Conservation (phyloP, 2,329 filamentous ascomycete genomes). For the Aspergillus latus region DNA sequence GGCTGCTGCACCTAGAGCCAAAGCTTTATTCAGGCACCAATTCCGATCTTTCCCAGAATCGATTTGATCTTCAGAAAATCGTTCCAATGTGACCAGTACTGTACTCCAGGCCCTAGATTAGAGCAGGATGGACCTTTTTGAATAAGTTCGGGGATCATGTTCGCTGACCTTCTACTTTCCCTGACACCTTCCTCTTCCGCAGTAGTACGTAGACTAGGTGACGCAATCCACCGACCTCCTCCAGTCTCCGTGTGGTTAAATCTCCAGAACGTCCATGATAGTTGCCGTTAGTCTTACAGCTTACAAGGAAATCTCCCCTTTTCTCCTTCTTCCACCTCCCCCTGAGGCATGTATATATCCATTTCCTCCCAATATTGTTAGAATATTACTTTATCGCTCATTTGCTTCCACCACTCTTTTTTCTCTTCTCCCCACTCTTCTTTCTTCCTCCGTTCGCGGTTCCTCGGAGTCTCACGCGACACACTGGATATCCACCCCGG, state of each 20-base stretch:
- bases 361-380: constrained; percentile 1
- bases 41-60: not conserved
- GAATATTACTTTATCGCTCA: not conserved
- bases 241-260: not conserved
- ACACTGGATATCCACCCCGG: not conserved
- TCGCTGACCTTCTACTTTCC: not conserved
- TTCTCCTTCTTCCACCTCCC: not conserved
- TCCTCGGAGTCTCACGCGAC: constrained; percentile 11
- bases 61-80: not conserved
- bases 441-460: not conserved
- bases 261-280: constrained; percentile 7
- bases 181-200: not conserved
- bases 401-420: not conserved
- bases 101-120: not conserved
- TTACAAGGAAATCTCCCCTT: not conserved
- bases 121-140: not conserved
- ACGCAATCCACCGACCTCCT: constrained; percentile 9
- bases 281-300: not conserved
- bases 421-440: not conserved
- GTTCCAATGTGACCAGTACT: not conserved
- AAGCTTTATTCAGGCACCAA: not conserved
- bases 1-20: not conserved
- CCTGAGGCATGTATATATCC: constrained; percentile 2
- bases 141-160: no score
- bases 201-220: constrained; percentile 1